Evolutionary conservation across 495 filamentous ascomycete species (phyloP), one percentile per base, ranked within the genome.

Genomic region (Hyaloscypha finlandica): DNA sequence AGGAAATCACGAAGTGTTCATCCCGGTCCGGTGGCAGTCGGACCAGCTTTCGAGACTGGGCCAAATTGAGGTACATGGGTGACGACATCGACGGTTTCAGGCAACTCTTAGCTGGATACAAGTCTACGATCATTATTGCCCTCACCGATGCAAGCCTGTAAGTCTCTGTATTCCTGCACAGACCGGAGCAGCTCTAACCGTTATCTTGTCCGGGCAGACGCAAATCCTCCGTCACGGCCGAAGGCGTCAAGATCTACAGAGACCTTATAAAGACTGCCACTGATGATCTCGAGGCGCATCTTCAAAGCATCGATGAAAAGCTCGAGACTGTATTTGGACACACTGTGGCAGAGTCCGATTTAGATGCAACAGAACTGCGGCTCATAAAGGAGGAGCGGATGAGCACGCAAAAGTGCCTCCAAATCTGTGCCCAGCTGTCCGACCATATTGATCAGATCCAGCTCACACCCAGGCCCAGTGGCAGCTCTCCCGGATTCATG

Each of bases 391-490:
- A 80, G 32, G 79, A 83, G 68, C 76, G 76, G 63, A 68, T 69
- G 52, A 80, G 78, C 64, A 76, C 79, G 8, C 68, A 79, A 69
- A 76, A 81, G 68, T 81, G 77, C 62, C 78, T 83, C 53, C 64
- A 77, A 65, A 79, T 83, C 35, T 81, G 78, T 73, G 68, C 72
- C 37, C 73, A 78, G 63, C 65, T 81, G 33, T 79, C 78, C 16
- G 69, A 71, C n/a, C 75, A 81, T 57, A 77, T 81, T 59, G 66
- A 73, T 68, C 70, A 77, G 61, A 73, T 79, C 69, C 74, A 70
- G 52, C 56, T 68, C 67, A 68, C 31, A 19, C 1, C 55, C 25
- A 6, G 76, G 64, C 68, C 61, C 16, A 52, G 55, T 54, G 64
- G 56, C n/a, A n/a, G n/a, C 48, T 63, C 69, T 58, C 37, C 72